Evolutionary conservation across 163 green algal species (phyloP).

Genomic region (Scenedesmus sp.): DNA sequence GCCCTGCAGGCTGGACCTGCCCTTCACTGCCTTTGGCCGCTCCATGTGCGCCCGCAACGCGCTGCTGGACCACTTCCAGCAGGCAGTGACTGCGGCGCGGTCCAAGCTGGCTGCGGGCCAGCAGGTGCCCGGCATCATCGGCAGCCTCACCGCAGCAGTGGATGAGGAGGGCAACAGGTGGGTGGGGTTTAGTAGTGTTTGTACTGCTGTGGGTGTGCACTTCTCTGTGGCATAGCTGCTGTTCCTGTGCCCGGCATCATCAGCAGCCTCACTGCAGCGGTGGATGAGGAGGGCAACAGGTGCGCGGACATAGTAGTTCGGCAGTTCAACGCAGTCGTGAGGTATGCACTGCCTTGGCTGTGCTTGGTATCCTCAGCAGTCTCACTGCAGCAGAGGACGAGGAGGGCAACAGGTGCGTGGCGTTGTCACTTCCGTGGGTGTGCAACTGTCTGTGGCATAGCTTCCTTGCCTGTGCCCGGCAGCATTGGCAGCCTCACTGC

Average conservation of each 20-base stretch:
- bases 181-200: background rate
- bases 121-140: conserved; percentile 41
- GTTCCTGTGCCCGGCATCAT: background rate
- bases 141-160: conserved; percentile 26
- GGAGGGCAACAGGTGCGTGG: too few species aligned
- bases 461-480: too few species aligned
- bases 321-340: background rate
- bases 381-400: too few species aligned
- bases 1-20: conserved; percentile 9
- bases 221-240: background rate
- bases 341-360: too few species aligned
- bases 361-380: too few species aligned
- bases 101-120: conserved; percentile 23
- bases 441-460: too few species aligned
- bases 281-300: background rate
- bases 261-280: background rate
- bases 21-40: conserved; percentile 35
- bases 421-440: too few species aligned
- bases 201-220: background rate
- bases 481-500: too few species aligned
- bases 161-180: conserved; percentile 55
- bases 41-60: conserved; percentile 8
- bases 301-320: too few species aligned
- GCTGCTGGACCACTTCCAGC: conserved; percentile 22
- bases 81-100: background rate